Conservation (phyloP, 176 grass and related monocot species). For the Elaeis guineensis region DNA sequence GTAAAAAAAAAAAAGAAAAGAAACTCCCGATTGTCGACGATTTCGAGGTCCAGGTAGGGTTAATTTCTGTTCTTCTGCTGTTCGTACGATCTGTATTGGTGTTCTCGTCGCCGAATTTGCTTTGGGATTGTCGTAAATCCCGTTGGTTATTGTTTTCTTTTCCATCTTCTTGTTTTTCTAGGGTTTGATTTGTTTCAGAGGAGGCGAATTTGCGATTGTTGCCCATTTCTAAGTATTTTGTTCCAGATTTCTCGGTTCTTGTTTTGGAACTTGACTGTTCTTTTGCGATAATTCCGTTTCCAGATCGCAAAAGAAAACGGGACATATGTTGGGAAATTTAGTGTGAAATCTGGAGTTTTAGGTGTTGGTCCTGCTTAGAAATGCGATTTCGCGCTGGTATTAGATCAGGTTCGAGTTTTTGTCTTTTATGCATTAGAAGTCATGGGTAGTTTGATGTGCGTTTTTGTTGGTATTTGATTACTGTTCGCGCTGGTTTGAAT, state of each 20-base stretch:
- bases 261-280: background rate
- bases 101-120: background rate
- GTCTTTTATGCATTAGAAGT: no score
- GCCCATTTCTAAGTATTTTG: background rate
- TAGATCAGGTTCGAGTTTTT: no score
- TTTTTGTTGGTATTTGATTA: no score
- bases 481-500: background rate
- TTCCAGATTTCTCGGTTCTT: background rate
- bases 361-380: no score
- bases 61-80: background rate
- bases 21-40: background rate
- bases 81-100: background rate
- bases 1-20: background rate
- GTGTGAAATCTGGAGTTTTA: no score
- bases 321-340: no score
- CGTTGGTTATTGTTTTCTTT: background rate
- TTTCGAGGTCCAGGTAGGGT: slow-evolving; percentile 9
- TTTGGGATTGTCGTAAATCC: background rate
- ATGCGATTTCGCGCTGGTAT: no score
- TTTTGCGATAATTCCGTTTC: no score
- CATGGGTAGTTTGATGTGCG: no score
- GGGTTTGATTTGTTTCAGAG: background rate
- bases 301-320: no score
- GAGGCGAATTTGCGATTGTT: background rate
- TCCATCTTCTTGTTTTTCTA: background rate